phyloP scores from a whole-genome alignment of 2,329 filamentous ascomycete genomes.

The Talaromyces albobiverticillius region DNA sequence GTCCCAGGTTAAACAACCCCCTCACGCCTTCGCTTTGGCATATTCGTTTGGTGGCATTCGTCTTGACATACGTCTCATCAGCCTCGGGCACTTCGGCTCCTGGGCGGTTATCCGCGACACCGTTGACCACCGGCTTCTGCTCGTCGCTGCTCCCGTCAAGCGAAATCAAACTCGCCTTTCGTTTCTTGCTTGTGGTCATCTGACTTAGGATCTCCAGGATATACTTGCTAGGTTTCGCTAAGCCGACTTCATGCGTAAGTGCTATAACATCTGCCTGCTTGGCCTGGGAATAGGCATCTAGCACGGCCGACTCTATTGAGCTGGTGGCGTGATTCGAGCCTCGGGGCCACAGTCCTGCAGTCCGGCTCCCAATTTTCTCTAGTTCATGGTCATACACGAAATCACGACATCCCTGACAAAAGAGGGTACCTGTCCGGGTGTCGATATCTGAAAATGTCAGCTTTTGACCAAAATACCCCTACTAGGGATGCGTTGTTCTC shows the following conservation, averaged over 20 bases:
- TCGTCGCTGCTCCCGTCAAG: conserved; percentile 5
- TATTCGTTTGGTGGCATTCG: conserved; percentile 74
- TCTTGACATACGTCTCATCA: conserved; percentile 71
- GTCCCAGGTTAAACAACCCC: conserved; percentile 95
- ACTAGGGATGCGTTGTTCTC: conserved; percentile 15
- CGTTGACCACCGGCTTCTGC: not conserved
- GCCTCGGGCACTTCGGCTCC: conserved; percentile 42
- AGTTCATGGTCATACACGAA: conserved; percentile 42
- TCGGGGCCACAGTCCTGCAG: conserved; percentile 17
- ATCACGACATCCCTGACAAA: conserved; percentile 39
- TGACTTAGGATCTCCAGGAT: not conserved
- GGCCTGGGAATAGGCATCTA: conserved; percentile 12
- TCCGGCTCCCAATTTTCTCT: conserved; percentile 32
- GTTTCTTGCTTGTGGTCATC: conserved; percentile 11
- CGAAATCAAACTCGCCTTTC: conserved; percentile 9
- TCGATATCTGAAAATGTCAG: conserved; percentile 35
- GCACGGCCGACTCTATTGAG: conserved; percentile 13
- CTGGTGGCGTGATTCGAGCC: conserved; percentile 4
- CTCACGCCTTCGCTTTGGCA: conserved; percentile 85
- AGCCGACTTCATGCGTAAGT: not conserved
- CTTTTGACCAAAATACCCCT: not conserved
- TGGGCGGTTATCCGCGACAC: conserved; percentile 26
- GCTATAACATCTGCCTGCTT: conserved; percentile 10
- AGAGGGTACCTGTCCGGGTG: conserved; percentile 37
- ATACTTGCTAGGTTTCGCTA: conserved; percentile 20